Percentiles rank a stretch among this genome's conserved stretches.
phyloP scores from a whole-genome alignment of 164 flowering plant genomes.

The Berberis vulgaris region DNA sequence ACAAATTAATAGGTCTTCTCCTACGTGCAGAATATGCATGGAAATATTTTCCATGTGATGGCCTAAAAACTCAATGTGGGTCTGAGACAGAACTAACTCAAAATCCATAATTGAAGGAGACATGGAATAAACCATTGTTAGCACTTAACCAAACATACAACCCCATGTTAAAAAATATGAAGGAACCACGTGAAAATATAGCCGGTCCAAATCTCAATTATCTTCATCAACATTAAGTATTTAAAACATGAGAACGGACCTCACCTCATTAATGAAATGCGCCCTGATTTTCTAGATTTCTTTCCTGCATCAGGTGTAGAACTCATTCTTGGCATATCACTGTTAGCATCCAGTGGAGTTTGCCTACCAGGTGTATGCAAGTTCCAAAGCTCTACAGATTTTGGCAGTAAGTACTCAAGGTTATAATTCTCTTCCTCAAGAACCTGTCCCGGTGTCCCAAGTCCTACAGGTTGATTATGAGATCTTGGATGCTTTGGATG shows the following conservation, averaged over 20 bases:
- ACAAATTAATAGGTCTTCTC: too few species aligned
- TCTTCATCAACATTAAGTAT: neutral
- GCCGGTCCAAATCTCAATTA: neutral
- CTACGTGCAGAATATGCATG: too few species aligned
- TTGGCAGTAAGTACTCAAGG: conserved; percentile 38
- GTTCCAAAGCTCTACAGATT: conserved; percentile 30
- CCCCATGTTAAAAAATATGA: too few species aligned
- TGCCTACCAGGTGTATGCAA: conserved; percentile 27
- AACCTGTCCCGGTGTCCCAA: conserved; percentile 17
- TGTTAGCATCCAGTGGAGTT: conserved; percentile 29
- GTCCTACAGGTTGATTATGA: conserved; percentile 23
- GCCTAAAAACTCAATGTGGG: too few species aligned
- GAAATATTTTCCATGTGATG: too few species aligned
- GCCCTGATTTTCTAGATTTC: conserved; percentile 50
- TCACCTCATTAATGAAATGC: conserved; percentile 65
- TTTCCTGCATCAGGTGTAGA: conserved; percentile 23
- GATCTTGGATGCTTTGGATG: conserved; percentile 59
- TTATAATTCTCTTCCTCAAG: conserved; percentile 30
- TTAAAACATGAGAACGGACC: conserved; percentile 10
- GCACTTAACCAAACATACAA: too few species aligned
- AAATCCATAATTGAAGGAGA: too few species aligned
- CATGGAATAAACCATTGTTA: too few species aligned
- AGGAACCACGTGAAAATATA: too few species aligned
- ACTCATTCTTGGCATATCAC: conserved; percentile 17
- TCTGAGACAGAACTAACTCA: too few species aligned